phyloP scores from a whole-genome alignment of 345 rosid species.

The Noccaea bulbosa region DNA sequence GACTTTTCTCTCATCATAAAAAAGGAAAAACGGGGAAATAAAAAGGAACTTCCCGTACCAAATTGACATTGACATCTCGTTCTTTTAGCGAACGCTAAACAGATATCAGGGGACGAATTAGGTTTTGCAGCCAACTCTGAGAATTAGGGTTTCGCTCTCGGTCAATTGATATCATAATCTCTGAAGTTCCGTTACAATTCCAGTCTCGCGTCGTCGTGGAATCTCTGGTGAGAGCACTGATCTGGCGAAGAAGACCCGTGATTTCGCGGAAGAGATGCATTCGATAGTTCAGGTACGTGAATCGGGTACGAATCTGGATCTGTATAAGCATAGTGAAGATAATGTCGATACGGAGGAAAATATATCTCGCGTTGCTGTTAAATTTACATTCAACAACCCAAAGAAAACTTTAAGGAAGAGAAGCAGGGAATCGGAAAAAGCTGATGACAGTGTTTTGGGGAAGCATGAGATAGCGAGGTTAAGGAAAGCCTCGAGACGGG shows the following conservation, averaged over 20 bases:
- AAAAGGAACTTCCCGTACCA: slow-evolving; percentile 13
- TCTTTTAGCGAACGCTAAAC: not conserved
- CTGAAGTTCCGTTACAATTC: not conserved
- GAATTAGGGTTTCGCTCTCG: slow-evolving; percentile 23
- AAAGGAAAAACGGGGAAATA: not conserved
- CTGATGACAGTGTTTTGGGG: not conserved
- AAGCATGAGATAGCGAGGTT: slow-evolving; percentile 9
- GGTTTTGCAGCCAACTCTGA: not conserved
- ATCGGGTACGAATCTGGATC: slow-evolving; percentile 18
- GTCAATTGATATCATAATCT: not conserved
- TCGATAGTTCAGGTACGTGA: slow-evolving; percentile 14
- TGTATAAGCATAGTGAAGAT: slow-evolving; percentile 11
- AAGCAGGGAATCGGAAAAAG: not conserved
- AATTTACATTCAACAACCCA: not conserved
- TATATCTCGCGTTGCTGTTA: slow-evolving; percentile 14
- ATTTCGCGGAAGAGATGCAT: slow-evolving; percentile 7
- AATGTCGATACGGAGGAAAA: slow-evolving; percentile 11
- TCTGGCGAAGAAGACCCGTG: slow-evolving; percentile 20
- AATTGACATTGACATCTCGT: not conserved
- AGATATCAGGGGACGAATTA: not conserved
- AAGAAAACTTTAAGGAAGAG: slow-evolving; percentile 28
- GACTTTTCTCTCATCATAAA: not conserved
- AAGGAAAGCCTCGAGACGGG: slow-evolving; percentile 18
- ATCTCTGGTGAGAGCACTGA: slow-evolving; percentile 15
- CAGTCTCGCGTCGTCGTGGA: not conserved